A percentile compares a stretch with the other conserved stretches of the same genome.
Evolutionary conservation across 768 basidiomycete genomes (phyloP).

Genomic region (Auricularia sp.): DNA sequence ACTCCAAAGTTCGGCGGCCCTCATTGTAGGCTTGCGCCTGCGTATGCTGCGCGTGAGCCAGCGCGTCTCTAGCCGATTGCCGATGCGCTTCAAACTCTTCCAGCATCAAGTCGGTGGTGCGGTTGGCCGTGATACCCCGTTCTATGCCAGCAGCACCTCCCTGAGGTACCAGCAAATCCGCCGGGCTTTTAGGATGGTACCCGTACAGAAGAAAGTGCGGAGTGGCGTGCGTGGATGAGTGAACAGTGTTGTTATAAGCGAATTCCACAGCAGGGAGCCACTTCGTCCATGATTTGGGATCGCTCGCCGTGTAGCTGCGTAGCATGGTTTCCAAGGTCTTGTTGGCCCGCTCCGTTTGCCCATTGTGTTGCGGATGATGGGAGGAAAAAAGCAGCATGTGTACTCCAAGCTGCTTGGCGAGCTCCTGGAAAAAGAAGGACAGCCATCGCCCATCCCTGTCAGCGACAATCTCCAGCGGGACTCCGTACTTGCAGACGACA

Average conservation of each 20-base stretch:
- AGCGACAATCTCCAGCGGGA: constrained; percentile 5
- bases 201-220: background rate
- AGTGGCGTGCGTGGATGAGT: background rate
- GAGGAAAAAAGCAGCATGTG: constrained; percentile 3
- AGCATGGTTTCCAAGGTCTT: constrained; percentile 20
- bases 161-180: background rate
- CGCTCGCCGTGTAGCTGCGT: constrained; percentile 12
- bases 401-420: background rate
- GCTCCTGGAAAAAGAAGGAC: constrained; percentile 6
- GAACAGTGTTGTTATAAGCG: constrained; percentile 13
- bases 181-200: background rate
- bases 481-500: constrained; percentile 2
- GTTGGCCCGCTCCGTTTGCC: constrained; percentile 24
- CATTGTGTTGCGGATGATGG: constrained; percentile 23
- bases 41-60: constrained; percentile 14
- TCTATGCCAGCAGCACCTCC: background rate
- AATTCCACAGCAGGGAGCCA: constrained; percentile 19
- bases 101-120: background rate
- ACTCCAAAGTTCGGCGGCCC: constrained; percentile 9
- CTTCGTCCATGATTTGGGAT: constrained; percentile 13
- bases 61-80: constrained; percentile 11
- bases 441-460: constrained; percentile 10
- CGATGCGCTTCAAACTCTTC: background rate
- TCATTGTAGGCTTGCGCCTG: constrained; percentile 18
- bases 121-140: background rate